Base-by-base conservation (phyloP, 2,329 filamentous ascomycete genomes). In the Paecilomyces sp. region DNA sequence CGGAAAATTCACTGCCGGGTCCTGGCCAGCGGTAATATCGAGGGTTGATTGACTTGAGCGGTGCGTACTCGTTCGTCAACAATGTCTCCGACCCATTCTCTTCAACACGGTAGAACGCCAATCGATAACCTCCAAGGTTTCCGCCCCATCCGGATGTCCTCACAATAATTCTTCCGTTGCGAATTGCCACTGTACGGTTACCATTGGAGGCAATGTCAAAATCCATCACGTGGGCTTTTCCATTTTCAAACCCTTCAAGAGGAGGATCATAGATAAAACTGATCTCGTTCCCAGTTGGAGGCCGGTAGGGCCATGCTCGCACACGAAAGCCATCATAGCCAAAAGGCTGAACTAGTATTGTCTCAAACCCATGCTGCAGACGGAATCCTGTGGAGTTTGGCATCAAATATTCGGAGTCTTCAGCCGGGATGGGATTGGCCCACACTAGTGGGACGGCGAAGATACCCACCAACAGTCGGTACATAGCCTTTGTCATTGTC, bases 291-390 rank as follows among this genome's bases (percentile, higher is more conserved):
- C 72, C 73, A 2, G 67, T 24, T 8, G 67, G 67, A 25, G 72
- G 72, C 11, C 70, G 65, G 61, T 71, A 76, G 0, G 73, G 71
- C 74, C 74, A 76, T 7, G 74, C 73, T 57, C 74, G 68, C 4
- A 76, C 71, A 6, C 74, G 70, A 55, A 76, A 75, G 1, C 74
- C 74, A 62, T 76, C 74, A 56, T 74, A 74, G 12, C 74, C 74
- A 64, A 70, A 76, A 11, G 74, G 74, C 57, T 76, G 74, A 4
- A 76, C 70, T 1, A 76, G 64, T 1, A 76, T 64, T 1, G 70
- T 73, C 61, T 76, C 74, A 33, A 33, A 33, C 3, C 31, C 31
- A 12, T 33, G 31, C 8, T 33, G 31, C 31, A 33, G 8, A 33
- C 31, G 31, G 11, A 33, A 33, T 12, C 31, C 31, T 33, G 31